Evolutionary conservation across 805 yeast species (phyloP).

Genomic region (Maudiozyma turicensis): DNA sequence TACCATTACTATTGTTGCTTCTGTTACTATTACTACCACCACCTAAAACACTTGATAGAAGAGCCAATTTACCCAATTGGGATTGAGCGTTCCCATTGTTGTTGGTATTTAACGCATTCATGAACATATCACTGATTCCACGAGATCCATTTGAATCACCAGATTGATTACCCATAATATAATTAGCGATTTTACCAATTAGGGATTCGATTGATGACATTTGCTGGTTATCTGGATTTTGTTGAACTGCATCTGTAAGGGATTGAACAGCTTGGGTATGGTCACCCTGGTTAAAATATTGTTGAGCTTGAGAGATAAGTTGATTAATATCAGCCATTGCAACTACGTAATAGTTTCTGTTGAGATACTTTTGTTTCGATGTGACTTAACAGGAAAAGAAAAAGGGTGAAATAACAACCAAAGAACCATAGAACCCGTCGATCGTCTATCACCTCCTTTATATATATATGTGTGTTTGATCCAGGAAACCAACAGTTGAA

Average conservation of each 20-base stretch:
- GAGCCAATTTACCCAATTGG: slow-evolving; percentile 25
- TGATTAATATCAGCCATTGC: slow-evolving; percentile 10
- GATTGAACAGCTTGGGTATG: slow-evolving; percentile 23
- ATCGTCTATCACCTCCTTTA: no score
- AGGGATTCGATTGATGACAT: slow-evolving; percentile 17
- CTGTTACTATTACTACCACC: slow-evolving; percentile 1
- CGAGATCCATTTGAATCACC: slow-evolving; percentile 2
- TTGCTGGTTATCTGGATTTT: slow-evolving; percentile 17
- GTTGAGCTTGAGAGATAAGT: slow-evolving; percentile 17
- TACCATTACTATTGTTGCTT: no score
- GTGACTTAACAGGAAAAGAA: no score
- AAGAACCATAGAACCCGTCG: no score
- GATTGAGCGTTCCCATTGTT: slow-evolving; percentile 19
- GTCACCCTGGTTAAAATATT: slow-evolving; percentile 14
- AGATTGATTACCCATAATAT: slow-evolving; percentile 9
- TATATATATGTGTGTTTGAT: no score
- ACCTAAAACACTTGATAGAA: slow-evolving; percentile 18
- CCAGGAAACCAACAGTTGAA: no score
- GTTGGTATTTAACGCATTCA: slow-evolving; percentile 14
- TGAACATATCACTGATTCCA: slow-evolving; percentile 16
- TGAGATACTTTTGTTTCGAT: no score
- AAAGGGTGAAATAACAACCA: no score
- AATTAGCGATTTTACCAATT: slow-evolving; percentile 14
- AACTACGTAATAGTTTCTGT: no score
- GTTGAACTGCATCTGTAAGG: slow-evolving; percentile 20